Conservation (phyloP, 805 yeast genomes). For the Candida nanaspora region DNA sequence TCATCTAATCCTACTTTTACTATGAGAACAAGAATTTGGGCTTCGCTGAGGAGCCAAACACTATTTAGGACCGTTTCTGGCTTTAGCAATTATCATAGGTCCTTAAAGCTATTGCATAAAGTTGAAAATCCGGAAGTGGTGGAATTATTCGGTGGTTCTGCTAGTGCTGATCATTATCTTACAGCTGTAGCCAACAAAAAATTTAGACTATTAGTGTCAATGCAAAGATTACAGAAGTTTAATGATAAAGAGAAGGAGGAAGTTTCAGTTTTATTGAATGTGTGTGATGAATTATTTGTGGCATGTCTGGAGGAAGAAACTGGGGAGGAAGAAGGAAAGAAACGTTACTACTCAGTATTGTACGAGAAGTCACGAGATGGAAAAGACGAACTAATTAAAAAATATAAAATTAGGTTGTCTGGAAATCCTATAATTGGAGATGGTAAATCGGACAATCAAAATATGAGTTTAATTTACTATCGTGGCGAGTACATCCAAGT, state of each 20-base stretch:
- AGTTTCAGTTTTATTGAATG: slow-evolving; percentile 56
- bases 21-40: slow-evolving; percentile 78
- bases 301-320: slow-evolving; percentile 48
- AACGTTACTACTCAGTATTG: slow-evolving; percentile 54
- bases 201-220: slow-evolving; percentile 73
- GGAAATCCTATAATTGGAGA: slow-evolving; percentile 96
- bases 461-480: slow-evolving; percentile 76
- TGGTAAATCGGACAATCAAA: slow-evolving; percentile 95
- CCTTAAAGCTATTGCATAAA: slow-evolving; percentile 60
- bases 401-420: slow-evolving; percentile 65
- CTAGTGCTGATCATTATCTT: slow-evolving; percentile 52
- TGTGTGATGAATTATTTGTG: slow-evolving; percentile 62
- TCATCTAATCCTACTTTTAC: slow-evolving; percentile 55
- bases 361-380: slow-evolving; percentile 51
- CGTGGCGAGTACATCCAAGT: slow-evolving; percentile 95
- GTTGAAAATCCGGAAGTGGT: slow-evolving; percentile 56
- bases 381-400: slow-evolving; percentile 34
- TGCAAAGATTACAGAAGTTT: slow-evolving; percentile 77
- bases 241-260: slow-evolving; percentile 58
- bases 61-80: slow-evolving; percentile 79
- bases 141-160: slow-evolving; percentile 31
- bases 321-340: slow-evolving; percentile 26
- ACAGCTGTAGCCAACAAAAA: slow-evolving; percentile 73
- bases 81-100: slow-evolving; percentile 69
- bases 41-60: slow-evolving; percentile 78